Conservation (phyloP, 345 rosid genomes). For the Microcos paniculata region DNA sequence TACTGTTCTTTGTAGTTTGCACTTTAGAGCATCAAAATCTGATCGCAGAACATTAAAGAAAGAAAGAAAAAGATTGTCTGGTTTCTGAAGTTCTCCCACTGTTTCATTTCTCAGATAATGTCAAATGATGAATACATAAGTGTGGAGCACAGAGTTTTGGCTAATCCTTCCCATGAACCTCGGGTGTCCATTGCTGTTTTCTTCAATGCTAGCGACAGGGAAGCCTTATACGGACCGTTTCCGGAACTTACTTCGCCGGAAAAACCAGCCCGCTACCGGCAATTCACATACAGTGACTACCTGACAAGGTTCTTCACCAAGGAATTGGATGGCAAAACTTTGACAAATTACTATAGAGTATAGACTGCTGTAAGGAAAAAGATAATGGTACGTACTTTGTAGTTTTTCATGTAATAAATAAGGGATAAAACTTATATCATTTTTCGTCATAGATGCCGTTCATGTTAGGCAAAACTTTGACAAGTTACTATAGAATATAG, state of each 20-base stretch:
- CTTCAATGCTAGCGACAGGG: constrained; percentile 34
- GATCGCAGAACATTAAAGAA: not conserved
- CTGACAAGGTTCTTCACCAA: constrained; percentile 36
- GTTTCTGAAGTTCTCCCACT: not conserved
- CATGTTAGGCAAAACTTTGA: constrained; percentile 40
- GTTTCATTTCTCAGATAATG: constrained; percentile 33
- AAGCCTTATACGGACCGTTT: constrained; percentile 35
- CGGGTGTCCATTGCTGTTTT: constrained; percentile 42
- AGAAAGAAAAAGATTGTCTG: not conserved
- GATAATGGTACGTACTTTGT: not conserved
- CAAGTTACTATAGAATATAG: constrained; percentile 27
- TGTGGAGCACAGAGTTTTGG: constrained; percentile 49
- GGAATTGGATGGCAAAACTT: constrained; percentile 44
- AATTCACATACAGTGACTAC: constrained; percentile 32
- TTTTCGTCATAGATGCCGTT: too few species aligned
- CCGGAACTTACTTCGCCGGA: constrained; percentile 36
- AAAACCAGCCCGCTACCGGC: constrained; percentile 38
- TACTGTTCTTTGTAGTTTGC: not conserved
- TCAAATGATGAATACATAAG: constrained; percentile 52
- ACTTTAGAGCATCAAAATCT: too few species aligned
- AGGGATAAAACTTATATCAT: too few species aligned
- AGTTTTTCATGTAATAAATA: too few species aligned
- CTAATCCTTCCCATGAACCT: constrained; percentile 34
- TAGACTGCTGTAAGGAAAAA: constrained; percentile 4
- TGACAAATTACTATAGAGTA: constrained; percentile 32